Evolutionary conservation across 805 yeast genomes (phyloP).

Genomic region (Sungouiella thailandica): DNA sequence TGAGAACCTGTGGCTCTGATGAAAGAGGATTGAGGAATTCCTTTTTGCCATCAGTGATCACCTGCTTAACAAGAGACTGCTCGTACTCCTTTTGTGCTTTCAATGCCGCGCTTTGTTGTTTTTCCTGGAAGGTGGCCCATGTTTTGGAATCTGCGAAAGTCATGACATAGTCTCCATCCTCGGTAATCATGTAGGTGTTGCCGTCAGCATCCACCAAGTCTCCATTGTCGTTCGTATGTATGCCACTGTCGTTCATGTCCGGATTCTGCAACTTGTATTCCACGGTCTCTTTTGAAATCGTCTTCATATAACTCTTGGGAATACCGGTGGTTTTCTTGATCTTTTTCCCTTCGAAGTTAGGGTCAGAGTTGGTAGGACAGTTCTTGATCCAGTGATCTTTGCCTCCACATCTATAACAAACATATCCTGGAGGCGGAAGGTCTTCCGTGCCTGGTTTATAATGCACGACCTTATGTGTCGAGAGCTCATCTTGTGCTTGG

Average conservation of each 20-base stretch:
- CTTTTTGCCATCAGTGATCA: conserved; percentile 24
- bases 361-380: conserved; percentile 92
- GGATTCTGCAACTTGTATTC: conserved; percentile 39
- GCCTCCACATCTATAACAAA: conserved; percentile 94
- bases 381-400: conserved; percentile 91
- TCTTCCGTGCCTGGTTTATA: conserved; percentile 55
- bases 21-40: conserved; percentile 64
- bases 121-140: conserved; percentile 83
- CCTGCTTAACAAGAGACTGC: conserved; percentile 25
- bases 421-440: conserved; percentile 90
- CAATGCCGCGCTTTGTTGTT: conserved; percentile 45
- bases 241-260: conserved; percentile 21
- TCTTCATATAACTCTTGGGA: conserved; percentile 85
- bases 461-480: conserved; percentile 75
- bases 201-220: conserved; percentile 42
- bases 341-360: conserved; percentile 88
- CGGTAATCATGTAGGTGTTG: conserved; percentile 76
- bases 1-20: conserved; percentile 43
- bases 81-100: conserved; percentile 52
- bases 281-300: conserved; percentile 76
- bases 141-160: conserved; percentile 93
- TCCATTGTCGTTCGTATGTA: conserved; percentile 37
- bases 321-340: conserved; percentile 95
- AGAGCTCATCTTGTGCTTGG: conserved; percentile 86
- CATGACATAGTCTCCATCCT: conserved; percentile 91